Base-by-base conservation (phyloP, 257 asterid genomes). In the Solanum chiquidenum region DNA sequence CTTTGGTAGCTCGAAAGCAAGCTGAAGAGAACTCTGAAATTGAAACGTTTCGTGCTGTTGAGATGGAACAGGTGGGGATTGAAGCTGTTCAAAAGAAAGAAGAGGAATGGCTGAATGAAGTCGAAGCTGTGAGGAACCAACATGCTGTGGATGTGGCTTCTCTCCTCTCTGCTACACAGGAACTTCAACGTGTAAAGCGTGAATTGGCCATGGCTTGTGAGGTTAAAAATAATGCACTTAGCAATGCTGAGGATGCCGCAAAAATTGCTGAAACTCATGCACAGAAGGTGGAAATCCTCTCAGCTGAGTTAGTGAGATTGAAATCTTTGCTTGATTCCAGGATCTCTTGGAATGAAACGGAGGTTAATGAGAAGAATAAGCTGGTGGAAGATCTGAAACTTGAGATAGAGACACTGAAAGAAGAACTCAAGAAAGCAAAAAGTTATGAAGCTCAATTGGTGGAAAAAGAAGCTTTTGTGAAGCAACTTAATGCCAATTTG, bases 21-120 rank as follows among this genome's bases (percentile, higher is more conserved):
- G 98, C 98, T 2, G 98, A 96, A 90, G 99, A 95, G 88, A 83
- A 88, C 90, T 92, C 98, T 5, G 99, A 97, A 92, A 93, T 97
- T 42, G 99, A 97, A 88, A 96, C 92, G 88, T 97, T 97, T 82
- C 93, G 96, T 73, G 96, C 98, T 25, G 92, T 96, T 76, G 99
- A 97, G 92, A 90, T 96, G 95, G 98, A 97, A 89, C 98, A 97
- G 89, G 95, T 95, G 23, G 96, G 98, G 86, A 96, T 97, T 33
- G 99, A 97, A 90, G 93, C 96, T 42, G 90, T 94, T 88, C 96
- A 94, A 90, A 94, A 88, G 93, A 96, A 95, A 90, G 98, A 95
- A 85, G 98, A 92, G 55, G 98, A 97, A 89, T 92, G 98, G 96
- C 86, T 90, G 92, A 94, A 90, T 85, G 98, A 95, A 91, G 91